Conservation (phyloP, 805 yeast species). For the Candida argentea region DNA sequence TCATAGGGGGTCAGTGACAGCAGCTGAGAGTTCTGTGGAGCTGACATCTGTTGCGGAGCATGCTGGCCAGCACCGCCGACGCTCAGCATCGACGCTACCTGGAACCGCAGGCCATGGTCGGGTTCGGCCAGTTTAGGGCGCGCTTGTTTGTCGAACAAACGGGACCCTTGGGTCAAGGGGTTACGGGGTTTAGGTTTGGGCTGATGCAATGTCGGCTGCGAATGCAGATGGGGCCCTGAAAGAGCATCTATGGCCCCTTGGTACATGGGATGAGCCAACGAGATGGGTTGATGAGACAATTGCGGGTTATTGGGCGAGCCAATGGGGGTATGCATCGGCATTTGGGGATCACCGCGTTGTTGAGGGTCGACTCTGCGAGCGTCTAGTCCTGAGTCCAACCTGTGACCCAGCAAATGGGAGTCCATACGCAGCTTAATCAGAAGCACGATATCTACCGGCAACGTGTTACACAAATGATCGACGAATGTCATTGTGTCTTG, state of each 20-base stretch:
- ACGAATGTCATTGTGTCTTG: slow-evolving; percentile 43
- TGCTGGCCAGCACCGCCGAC: slow-evolving; percentile 5
- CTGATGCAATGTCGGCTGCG: slow-evolving; percentile 18
- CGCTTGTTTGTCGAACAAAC: slow-evolving; percentile 4
- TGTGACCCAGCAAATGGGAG: slow-evolving; percentile 20
- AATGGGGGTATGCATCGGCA: slow-evolving; percentile 1
- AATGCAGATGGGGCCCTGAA: background rate
- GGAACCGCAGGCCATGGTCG: slow-evolving; percentile 11
- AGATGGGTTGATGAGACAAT: slow-evolving; percentile 4
- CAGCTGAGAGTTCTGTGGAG: slow-evolving; percentile 3
- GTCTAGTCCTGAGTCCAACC: slow-evolving; percentile 5
- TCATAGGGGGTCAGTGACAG: slow-evolving; percentile 19
- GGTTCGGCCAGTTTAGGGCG: slow-evolving; percentile 43
- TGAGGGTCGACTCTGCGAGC: slow-evolving; percentile 3
- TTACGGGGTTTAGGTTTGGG: slow-evolving; percentile 25
- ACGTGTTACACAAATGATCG: slow-evolving; percentile 40
- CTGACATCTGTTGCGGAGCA: slow-evolving; percentile 5
- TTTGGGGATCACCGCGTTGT: slow-evolving; percentile 2
- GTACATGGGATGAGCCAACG: slow-evolving; percentile 10
- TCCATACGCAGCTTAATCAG: slow-evolving; percentile 41
- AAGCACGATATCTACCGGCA: slow-evolving; percentile 42
- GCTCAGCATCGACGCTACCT: no score
- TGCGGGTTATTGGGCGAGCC: slow-evolving; percentile 3
- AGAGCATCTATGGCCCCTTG: slow-evolving; percentile 6
- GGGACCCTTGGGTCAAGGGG: background rate